These are phyloP conservation scores for Neurospora sp. DNA, from an alignment of 495 filamentous ascomycete genomes.

Conservation along the genomic window DNA sequence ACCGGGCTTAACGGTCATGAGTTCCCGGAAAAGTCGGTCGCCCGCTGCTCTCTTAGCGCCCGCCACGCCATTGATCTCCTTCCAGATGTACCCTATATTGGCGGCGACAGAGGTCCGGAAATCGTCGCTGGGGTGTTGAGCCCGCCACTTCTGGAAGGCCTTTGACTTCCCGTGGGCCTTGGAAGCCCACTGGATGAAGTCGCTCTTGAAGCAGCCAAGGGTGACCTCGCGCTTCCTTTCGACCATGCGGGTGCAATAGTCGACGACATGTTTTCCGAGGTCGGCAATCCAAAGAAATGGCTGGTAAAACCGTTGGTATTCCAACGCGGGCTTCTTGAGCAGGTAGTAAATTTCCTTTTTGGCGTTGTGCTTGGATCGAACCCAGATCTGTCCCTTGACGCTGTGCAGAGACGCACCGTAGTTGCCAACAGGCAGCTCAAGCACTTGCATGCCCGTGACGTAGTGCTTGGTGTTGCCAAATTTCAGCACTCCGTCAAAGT, in stretches of 20 bases:
- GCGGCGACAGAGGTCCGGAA: slow-evolving; percentile 46
- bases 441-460: slow-evolving; percentile 45
- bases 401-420: slow-evolving; percentile 42
- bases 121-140: slow-evolving; percentile 36
- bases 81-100: slow-evolving; percentile 52
- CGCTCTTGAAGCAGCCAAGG: slow-evolving; percentile 40
- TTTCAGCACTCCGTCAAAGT: slow-evolving; percentile 52
- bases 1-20: slow-evolving; percentile 1
- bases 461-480: slow-evolving; percentile 32
- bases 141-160: slow-evolving; percentile 40
- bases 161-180: slow-evolving; percentile 25
- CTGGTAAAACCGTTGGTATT: slow-evolving; percentile 48
- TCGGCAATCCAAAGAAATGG: slow-evolving; percentile 59
- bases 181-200: slow-evolving; percentile 47
- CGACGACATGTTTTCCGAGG: slow-evolving; percentile 57
- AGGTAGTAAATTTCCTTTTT: slow-evolving; percentile 49
- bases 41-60: slow-evolving; percentile 10
- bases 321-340: slow-evolving; percentile 40
- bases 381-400: slow-evolving; percentile 48
- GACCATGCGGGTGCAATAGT: slow-evolving; percentile 38
- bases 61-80: slow-evolving; percentile 41
- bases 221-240: slow-evolving; percentile 23
- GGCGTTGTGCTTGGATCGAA: slow-evolving; percentile 37
- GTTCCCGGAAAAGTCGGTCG: slow-evolving; percentile 38
- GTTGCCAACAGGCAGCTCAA: slow-evolving; percentile 51